Conservation (phyloP, 1,284 basidiomycete species). For the Pseudozyma tsukubaensis region DNA sequence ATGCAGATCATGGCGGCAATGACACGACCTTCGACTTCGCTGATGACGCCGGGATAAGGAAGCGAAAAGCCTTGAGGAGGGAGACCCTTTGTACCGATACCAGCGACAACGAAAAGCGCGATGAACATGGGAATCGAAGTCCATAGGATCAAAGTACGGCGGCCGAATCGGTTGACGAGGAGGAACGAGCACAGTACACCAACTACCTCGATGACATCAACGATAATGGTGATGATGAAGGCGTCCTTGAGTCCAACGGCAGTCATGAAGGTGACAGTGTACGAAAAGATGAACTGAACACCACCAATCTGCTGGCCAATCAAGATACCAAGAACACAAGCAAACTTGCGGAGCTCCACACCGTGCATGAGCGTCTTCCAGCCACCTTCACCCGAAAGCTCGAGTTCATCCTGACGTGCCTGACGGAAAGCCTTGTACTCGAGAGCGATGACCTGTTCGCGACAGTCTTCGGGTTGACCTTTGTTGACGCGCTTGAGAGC, state of each 20-base stretch:
- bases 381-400: slow-evolving; percentile 62
- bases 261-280: slow-evolving; percentile 61
- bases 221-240: slow-evolving; percentile 70
- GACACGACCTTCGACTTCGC: slow-evolving; percentile 62
- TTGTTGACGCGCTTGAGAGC: slow-evolving; percentile 70
- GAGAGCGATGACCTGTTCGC: slow-evolving; percentile 66
- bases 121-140: slow-evolving; percentile 70
- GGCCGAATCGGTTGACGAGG: slow-evolving; percentile 71
- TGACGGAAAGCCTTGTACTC: slow-evolving; percentile 69
- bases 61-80: slow-evolving; percentile 48
- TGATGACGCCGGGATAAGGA: slow-evolving; percentile 50
- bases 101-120: slow-evolving; percentile 69
- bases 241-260: slow-evolving; percentile 67
- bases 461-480: slow-evolving; percentile 65
- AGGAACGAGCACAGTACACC: slow-evolving; percentile 70
- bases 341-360: slow-evolving; percentile 68
- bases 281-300: slow-evolving; percentile 70
- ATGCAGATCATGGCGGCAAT: slow-evolving; percentile 71
- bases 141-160: slow-evolving; percentile 70
- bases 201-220: slow-evolving; percentile 69
- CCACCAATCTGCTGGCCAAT: slow-evolving; percentile 66
- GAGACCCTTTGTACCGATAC: slow-evolving; percentile 65
- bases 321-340: slow-evolving; percentile 71
- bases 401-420: slow-evolving; percentile 70
- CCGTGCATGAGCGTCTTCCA: slow-evolving; percentile 69